phyloP scores from a whole-genome alignment of 495 filamentous ascomycete species.

The Penicillium pulvis region DNA sequence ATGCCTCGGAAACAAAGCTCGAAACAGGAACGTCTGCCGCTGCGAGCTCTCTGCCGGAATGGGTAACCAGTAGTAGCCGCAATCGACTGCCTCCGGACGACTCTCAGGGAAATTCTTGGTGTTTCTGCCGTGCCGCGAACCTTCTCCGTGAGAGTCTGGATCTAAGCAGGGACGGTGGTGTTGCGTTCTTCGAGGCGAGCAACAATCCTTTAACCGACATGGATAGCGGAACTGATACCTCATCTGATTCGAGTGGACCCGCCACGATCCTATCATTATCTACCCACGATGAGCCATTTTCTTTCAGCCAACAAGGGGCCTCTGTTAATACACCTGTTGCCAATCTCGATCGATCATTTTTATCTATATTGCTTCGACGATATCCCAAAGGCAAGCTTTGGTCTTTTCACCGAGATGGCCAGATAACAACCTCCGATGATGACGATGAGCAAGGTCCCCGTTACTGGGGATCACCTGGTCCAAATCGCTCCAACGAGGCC shows the following conservation, averaged over 20 bases:
- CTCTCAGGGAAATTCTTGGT: conserved; percentile 44
- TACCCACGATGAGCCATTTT: conserved; percentile 43
- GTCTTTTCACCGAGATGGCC: conserved; percentile 59
- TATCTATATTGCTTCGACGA: conserved; percentile 55
- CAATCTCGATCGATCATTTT: conserved; percentile 42
- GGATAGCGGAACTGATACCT: conserved; percentile 38
- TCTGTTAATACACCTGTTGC: conserved; percentile 38
- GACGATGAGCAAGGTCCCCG: conserved; percentile 37
- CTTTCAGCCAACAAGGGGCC: conserved; percentile 29
- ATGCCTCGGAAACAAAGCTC: conserved; percentile 28
- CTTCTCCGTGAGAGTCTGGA: conserved; percentile 59
- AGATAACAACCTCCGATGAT: conserved; percentile 46
- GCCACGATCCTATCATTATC: conserved; percentile 42
- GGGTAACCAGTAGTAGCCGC: conserved; percentile 36
- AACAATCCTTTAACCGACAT: conserved; percentile 32
- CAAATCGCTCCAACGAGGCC: conserved; percentile 14
- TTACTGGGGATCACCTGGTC: conserved; percentile 14
- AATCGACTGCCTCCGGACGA: conserved; percentile 41
- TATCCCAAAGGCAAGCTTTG: conserved; percentile 67
- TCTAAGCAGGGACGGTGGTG: conserved; percentile 51
- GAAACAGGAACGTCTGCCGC: conserved; percentile 28
- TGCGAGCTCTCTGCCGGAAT: conserved; percentile 40
- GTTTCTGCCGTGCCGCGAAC: conserved; percentile 58
- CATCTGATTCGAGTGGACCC: conserved; percentile 29
- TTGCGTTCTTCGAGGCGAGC: conserved; percentile 54